Conservation (phyloP, 257 asterid species). For the Rhazya stricta region DNA sequence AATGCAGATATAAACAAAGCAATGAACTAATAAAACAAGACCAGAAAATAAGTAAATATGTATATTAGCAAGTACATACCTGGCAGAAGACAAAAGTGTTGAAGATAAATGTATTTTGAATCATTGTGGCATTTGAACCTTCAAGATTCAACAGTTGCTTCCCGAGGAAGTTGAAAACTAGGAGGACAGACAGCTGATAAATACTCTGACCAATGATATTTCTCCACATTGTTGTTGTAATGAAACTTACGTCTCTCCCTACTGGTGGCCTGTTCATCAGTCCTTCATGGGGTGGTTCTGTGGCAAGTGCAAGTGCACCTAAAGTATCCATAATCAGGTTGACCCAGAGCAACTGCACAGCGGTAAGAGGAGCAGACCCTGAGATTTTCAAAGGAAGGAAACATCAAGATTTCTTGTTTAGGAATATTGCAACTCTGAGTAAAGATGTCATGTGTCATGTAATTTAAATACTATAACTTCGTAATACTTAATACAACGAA, state of each 20-base stretch:
- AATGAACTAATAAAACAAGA: not conserved
- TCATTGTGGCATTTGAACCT: conserved; percentile 58
- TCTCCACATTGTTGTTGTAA: conserved; percentile 90
- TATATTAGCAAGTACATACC: conserved; percentile 36
- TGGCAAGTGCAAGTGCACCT: conserved; percentile 98
- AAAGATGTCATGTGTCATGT: not conserved
- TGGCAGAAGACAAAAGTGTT: conserved; percentile 97
- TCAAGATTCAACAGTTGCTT: conserved; percentile 51
- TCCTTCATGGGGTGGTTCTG: conserved; percentile 92
- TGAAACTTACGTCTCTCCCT: conserved; percentile 59
- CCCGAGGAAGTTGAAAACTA: conserved; percentile 70
- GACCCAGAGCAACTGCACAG: conserved; percentile 98
- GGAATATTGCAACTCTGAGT: not conserved
- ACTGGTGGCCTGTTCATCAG: conserved; percentile 91
- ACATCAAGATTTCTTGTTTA: not conserved
- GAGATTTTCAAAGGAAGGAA: conserved; percentile 17
- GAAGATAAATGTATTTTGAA: conserved; percentile 87
- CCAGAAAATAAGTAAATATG: not conserved
- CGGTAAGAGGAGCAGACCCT: conserved; percentile 99
- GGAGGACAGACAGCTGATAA: conserved; percentile 69
- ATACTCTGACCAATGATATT: conserved; percentile 87
- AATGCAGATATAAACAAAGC: not conserved
- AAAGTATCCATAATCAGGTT: conserved; percentile 97
- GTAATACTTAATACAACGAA: not conserved
- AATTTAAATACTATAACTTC: not conserved